Base-by-base conservation (phyloP, 352 stramenopile genomes). In the Phytopythium mirpurense region DNA sequence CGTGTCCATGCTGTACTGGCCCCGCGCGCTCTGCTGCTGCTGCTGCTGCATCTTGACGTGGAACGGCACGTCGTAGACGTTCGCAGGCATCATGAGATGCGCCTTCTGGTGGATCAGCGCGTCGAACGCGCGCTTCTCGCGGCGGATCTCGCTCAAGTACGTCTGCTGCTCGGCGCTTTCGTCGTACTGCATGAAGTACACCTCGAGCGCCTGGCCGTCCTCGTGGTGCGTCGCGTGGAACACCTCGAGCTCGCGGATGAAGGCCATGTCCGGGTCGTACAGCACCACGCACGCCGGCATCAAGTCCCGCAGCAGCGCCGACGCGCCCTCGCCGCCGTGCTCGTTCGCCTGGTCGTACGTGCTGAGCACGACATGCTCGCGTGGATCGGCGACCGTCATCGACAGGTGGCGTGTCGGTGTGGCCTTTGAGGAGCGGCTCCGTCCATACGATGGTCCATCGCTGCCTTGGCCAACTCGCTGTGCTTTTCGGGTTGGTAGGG, bases 111-210 rank as follows among this genome's bases (percentile, higher is more conserved):
- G 73, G 55, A 99, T 98, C 11, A 99, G 77, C 34, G 81, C 86
- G 43, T 98, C 95, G 70, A 99, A 99, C 5, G 95, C 82, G 18
- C 95, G 88, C 64, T 98, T 96, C 65, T 99, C 96, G n/a, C 79
- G 74, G 62, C 96, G 86, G 36, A 99, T 85, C 43, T 94, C 73
- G 47, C 91, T 97, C 56, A 97, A 65, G 57, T 98, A 99, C 19
- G 81, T 86, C 57, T 98, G 95, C 64, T 98, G 88, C 67, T 99
- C 96, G 5, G 93, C 91, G 67, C 90, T 98, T 49, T 98, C 86
- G 56, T 98, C 83, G 72, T 98, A 98, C 47, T 98, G 75, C 65
- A 98, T 88, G 51, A 98, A 98, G 61, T 98, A 98, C 23, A 98
- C 86, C 56, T 93, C 72, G 8, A 97, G 59, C 9, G 74, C 54